Conservation (phyloP, 768 basidiomycete species). For the Boletus rubroflammeus region DNA sequence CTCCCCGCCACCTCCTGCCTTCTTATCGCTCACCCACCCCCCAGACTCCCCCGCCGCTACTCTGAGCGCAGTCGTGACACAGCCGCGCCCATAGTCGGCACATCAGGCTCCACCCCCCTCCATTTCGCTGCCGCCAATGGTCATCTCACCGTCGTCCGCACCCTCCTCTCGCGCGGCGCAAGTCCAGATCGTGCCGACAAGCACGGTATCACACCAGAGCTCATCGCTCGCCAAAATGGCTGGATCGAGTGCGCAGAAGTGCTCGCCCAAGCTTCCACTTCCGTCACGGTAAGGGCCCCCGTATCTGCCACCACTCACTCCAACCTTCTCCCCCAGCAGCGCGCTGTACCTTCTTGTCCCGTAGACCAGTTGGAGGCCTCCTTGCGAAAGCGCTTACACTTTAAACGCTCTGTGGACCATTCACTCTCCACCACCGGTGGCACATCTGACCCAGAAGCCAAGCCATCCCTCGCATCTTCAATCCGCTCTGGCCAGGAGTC, state of each 20-base stretch:
- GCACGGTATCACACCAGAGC: constrained; percentile 84
- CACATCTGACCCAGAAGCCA: constrained; percentile 29
- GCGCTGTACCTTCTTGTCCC: constrained; percentile 22
- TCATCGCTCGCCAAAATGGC: constrained; percentile 75
- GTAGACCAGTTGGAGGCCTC: constrained; percentile 31
- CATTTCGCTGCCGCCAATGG: constrained; percentile 98
- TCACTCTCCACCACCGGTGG: constrained; percentile 47
- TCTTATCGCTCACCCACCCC: constrained; percentile 10
- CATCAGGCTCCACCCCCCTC: constrained; percentile 88
- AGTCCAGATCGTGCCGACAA: constrained; percentile 82
- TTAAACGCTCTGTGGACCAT: constrained; percentile 79
- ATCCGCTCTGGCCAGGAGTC: constrained; percentile 15
- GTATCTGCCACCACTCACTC: constrained; percentile 17
- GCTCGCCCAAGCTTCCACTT: constrained; percentile 58
- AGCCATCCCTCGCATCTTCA: constrained; percentile 11
- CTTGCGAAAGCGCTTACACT: constrained; percentile 51
- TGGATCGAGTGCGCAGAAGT: constrained; percentile 75
- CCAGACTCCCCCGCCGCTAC: constrained; percentile 70
- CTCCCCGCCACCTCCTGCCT: constrained; percentile 3
- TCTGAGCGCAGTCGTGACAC: constrained; percentile 65
- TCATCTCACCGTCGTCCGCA: constrained; percentile 70
- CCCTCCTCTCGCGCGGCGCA: constrained; percentile 84
- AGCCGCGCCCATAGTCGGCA: constrained; percentile 69
- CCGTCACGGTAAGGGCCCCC: constrained; percentile 6
- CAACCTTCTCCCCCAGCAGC: constrained; percentile 9